Percentiles rank a stretch among this genome's conserved stretches.
These are phyloP conservation scores for Sclerotinia trifoliorum DNA, from an alignment of 2,329 filamentous ascomycete species.

Conservation along the genomic window DNA sequence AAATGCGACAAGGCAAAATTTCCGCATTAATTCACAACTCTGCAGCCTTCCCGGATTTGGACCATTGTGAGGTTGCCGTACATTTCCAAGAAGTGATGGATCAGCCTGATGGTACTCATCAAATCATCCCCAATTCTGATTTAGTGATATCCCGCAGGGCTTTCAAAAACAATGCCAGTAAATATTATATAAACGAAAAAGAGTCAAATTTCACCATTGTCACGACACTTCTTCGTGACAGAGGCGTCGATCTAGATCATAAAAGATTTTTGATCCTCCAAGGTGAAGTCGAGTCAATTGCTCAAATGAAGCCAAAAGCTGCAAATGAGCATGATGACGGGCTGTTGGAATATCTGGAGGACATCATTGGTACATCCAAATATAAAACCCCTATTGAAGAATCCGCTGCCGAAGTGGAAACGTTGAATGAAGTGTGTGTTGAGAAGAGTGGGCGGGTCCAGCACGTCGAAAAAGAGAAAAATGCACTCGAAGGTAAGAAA, in stretches of 20 bases:
- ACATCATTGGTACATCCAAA: slow-evolving; percentile 98
- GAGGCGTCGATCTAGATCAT: slow-evolving; percentile 93
- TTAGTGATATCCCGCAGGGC: slow-evolving; percentile 87
- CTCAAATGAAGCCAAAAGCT: slow-evolving; percentile 98
- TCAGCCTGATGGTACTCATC: slow-evolving; percentile 69
- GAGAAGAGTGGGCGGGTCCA: slow-evolving; percentile 96
- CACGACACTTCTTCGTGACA: slow-evolving; percentile 79
- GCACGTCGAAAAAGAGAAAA: slow-evolving; percentile 97
- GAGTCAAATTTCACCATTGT: slow-evolving; percentile 91
- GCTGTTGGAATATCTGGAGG: slow-evolving; percentile 92
- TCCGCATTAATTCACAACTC: slow-evolving; percentile 98
- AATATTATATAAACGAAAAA: slow-evolving; percentile 92
- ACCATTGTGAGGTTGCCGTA: slow-evolving; percentile 92
- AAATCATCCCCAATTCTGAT: slow-evolving; percentile 78
- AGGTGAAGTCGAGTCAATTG: slow-evolving; percentile 97
- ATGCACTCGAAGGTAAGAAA: slow-evolving; percentile 91
- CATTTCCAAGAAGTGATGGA: slow-evolving; percentile 97
- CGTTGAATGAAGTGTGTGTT: slow-evolving; percentile 87
- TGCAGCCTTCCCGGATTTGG: slow-evolving; percentile 77
- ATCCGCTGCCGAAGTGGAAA: slow-evolving; percentile 83
- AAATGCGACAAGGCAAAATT: slow-evolving; percentile 98
- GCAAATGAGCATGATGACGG: slow-evolving; percentile 94
- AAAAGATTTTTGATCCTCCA: slow-evolving; percentile 97
- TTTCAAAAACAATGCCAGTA: slow-evolving; percentile 97
- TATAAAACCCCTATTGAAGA: slow-evolving; percentile 98